These are phyloP conservation scores for Pleurotus sapidus DNA, from an alignment of 768 basidiomycete species.

Conservation along the genomic window DNA sequence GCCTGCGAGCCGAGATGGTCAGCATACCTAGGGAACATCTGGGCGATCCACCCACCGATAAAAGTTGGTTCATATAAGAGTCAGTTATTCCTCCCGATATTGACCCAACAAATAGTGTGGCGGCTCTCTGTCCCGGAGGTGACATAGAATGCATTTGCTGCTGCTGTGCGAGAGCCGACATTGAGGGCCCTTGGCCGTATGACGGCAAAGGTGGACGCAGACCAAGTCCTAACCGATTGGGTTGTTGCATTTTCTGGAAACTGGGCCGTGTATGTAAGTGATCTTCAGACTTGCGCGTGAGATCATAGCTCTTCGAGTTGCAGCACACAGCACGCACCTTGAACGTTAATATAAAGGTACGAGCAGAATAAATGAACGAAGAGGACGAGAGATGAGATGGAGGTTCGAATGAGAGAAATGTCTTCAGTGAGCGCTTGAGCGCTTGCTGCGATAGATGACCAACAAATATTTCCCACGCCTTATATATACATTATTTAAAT, in stretches of 20 bases:
- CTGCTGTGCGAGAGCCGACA: constrained; percentile 87
- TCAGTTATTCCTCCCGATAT: constrained; percentile 94
- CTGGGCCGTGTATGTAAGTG: not conserved
- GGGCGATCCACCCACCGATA: constrained; percentile 52
- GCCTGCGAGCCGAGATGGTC: constrained; percentile 45
- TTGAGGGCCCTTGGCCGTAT: constrained; percentile 90
- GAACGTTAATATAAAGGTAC: too few species aligned
- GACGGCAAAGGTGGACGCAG: constrained; percentile 85
- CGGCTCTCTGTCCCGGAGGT: constrained; percentile 66
- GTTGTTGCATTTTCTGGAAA: constrained; percentile 50
- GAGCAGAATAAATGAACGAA: too few species aligned
- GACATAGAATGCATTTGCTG: constrained; percentile 65
- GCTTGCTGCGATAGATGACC: too few species aligned
- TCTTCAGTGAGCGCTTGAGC: too few species aligned
- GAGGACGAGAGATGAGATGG: not conserved
- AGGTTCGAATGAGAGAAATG: not conserved
- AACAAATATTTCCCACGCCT: too few species aligned
- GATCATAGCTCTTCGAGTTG: too few species aligned
- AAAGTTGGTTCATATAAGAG: constrained; percentile 70
- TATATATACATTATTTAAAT: too few species aligned
- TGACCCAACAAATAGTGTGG: constrained; percentile 87
- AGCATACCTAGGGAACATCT: not conserved
- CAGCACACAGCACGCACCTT: too few species aligned
- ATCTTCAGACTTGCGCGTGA: too few species aligned
- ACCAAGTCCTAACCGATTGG: constrained; percentile 84